Conservation (phyloP, 805 yeast species). For the Wickerhamomyces strasburgensis region DNA sequence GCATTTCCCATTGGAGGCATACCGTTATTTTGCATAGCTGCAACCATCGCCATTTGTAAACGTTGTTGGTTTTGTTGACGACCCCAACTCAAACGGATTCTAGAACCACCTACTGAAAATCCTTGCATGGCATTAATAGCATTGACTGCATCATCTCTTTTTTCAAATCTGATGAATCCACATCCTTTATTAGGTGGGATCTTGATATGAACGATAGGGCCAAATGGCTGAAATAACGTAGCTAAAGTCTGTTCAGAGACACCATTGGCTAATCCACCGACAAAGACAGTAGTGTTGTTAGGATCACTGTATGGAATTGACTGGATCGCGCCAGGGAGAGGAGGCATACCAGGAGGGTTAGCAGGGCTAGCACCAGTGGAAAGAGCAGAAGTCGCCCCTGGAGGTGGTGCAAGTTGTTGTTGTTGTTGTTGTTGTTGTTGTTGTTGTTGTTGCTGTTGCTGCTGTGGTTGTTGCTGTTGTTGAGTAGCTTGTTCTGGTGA, state of each 20-base stretch:
- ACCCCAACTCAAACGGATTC: constrained; percentile 77
- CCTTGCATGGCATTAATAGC: constrained; percentile 81
- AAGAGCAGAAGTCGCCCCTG: constrained; percentile 2
- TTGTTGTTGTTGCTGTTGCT: constrained; percentile 10
- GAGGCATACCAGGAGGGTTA: not conserved
- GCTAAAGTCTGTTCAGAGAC: constrained; percentile 57
- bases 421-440: constrained; percentile 11
- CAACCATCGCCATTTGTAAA: constrained; percentile 17
- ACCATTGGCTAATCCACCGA: constrained; percentile 68
- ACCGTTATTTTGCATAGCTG: constrained; percentile 9
- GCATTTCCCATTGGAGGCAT: constrained; percentile 5
- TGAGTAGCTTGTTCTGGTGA: no score
- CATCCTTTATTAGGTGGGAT: constrained; percentile 78
- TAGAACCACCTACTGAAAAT: constrained; percentile 65
- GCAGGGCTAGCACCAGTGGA: constrained; percentile 3
- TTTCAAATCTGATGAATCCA: constrained; percentile 68
- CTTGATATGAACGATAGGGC: constrained; percentile 62
- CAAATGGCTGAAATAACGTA: constrained; percentile 66
- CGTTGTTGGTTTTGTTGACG: constrained; percentile 32
- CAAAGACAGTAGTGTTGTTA: constrained; percentile 69
- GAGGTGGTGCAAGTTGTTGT: constrained; percentile 1
- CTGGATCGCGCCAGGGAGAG: constrained; percentile 6
- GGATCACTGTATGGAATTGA: constrained; percentile 42
- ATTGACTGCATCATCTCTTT: constrained; percentile 67
- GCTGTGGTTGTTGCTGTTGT: not conserved